Evolutionary conservation across 257 asterid genomes (phyloP), one percentile per base, ranked within the genome.

Genomic region (Datura wrightii): DNA sequence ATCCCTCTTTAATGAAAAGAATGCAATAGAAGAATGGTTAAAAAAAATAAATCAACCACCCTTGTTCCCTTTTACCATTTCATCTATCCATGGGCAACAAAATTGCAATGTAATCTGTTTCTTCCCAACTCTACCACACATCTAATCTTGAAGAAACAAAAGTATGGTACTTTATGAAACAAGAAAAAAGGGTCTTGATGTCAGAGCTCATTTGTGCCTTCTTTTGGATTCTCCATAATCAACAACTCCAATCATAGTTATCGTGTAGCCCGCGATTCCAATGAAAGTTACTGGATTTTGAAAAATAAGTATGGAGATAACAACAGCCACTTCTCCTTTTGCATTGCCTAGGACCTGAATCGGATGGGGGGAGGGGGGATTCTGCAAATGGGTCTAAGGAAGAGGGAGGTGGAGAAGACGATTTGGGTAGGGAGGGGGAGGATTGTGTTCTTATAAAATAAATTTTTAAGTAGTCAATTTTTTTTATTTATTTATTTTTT

Each of bases 331-430:
- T 36, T 87, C 89, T 3, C 89, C 89, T 82, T 86, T 88, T 54
- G 90, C 90, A 84, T 88, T 88, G 54, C 90, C 90, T 65, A 88
- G 56, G 41, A 88, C 90, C 90, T 86, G 31, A 24, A 24, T 24
- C 31, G 31, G 31, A 24, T 24, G 31, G 31, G 31, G 31, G 0
- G 31, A 24, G 31, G 31, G 31, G 31, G 31, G 31, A 24, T 24
- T 24, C 31, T 24, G 31, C 31, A 24, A 0, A 24, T 24, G 31
- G 31, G 31, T 24, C 31, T 24, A 24, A 24, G 31, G 31, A 24
- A 24, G 31, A 24, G 31, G 31, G 31, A 24, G 31, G 31, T 24
- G 31, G 31, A 24, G 31, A 24, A 24, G 31, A 24, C 31, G 31
- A 24, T 24, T 24, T 24, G 31, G 31, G 31, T 24, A 24, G 31